phyloP scores from a whole-genome alignment of 371 early-diverging fungal genomes.

The Dipsacomyces acuminosporus region DNA sequence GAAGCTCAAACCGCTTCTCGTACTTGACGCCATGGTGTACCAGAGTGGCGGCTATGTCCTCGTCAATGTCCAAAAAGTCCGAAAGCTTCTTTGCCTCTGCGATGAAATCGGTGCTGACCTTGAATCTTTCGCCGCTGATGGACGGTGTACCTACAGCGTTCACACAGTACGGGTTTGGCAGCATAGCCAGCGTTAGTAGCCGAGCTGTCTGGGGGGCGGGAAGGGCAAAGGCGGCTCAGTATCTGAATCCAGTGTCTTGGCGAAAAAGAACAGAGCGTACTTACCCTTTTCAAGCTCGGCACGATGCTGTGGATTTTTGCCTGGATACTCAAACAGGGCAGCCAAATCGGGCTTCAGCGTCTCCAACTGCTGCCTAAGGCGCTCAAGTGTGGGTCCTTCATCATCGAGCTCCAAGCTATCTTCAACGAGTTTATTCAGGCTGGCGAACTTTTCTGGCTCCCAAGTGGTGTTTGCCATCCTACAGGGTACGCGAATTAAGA shows the following conservation, averaged over 20 bases:
- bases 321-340: conserved; percentile 41
- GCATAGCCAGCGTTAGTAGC: too few species aligned
- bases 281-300: conserved; percentile 53
- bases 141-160: conserved; percentile 44
- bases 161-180: too few species aligned
- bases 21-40: conserved; percentile 59
- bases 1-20: conserved; percentile 52
- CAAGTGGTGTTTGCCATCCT: conserved; percentile 42
- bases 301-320: conserved; percentile 51
- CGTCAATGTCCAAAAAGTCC: conserved; percentile 76
- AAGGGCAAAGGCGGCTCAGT: too few species aligned
- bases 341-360: conserved; percentile 43
- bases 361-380: conserved; percentile 50
- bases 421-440: conserved; percentile 36
- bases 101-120: conserved; percentile 67
- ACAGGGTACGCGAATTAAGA: too few species aligned
- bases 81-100: conserved; percentile 63
- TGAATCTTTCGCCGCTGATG: conserved; percentile 52
- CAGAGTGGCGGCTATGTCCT: conserved; percentile 68
- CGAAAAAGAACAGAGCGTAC: not conserved
- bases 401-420: conserved; percentile 32
- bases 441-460: conserved; percentile 45
- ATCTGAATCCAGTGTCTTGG: too few species aligned
- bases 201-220: too few species aligned
- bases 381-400: conserved; percentile 37